A percentile compares a stretch with the other conserved stretches of the same genome.
Evolutionary conservation across 1,284 basidiomycete species (phyloP).

Genomic region (Rhodotorula sp.): DNA sequence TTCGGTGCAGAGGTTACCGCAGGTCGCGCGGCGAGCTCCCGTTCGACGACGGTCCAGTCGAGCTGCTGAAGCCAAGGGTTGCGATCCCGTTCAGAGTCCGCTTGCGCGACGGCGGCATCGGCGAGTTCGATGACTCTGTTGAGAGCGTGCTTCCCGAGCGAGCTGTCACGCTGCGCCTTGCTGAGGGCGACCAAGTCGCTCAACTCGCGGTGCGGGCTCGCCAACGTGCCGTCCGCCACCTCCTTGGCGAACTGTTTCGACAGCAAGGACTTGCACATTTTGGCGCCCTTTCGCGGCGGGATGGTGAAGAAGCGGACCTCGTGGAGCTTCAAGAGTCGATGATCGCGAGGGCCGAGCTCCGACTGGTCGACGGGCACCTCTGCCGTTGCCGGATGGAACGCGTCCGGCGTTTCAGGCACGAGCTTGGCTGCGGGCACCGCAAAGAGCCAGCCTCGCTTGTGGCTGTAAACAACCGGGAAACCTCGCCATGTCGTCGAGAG

Average conservation of each 20-base stretch:
- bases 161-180: background rate
- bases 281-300: background rate
- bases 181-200: background rate
- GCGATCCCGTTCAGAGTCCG: constrained; percentile 6
- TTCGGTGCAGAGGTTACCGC: background rate
- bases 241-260: constrained; percentile 17
- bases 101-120: constrained; percentile 8
- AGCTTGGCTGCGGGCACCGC: constrained; percentile 21
- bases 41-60: constrained; percentile 41
- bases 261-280: constrained; percentile 2
- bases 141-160: background rate
- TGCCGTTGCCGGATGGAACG: constrained; percentile 38
- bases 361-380: constrained; percentile 42
- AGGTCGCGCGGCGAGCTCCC: background rate
- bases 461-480: constrained; percentile 39
- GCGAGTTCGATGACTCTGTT: constrained; percentile 29
- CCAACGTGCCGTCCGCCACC: constrained; percentile 26
- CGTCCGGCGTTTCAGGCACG: constrained; percentile 11
- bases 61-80: constrained; percentile 42
- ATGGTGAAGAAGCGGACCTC: constrained; percentile 18
- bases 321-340: constrained; percentile 26
- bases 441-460: constrained; percentile 44
- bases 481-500: constrained; percentile 40
- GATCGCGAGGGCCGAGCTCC: constrained; percentile 22
- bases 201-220: constrained; percentile 23